Percentiles rank a stretch among this genome's conserved stretches.
phyloP scores from a whole-genome alignment of 108 stramenopile species.

The Cyclotella choctawhatcheeana region DNA sequence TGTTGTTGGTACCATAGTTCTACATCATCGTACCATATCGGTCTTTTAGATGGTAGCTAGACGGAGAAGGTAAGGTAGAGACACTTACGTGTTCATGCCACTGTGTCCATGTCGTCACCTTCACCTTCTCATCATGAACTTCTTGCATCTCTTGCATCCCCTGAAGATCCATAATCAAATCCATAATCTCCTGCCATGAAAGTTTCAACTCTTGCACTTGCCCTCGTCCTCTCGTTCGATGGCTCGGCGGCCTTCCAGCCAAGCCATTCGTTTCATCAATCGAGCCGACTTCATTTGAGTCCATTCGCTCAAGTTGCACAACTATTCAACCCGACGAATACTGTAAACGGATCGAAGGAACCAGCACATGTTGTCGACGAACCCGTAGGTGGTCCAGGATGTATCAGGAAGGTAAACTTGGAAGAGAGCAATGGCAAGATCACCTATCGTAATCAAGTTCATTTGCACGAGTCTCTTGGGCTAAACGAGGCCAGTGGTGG shows the following conservation, averaged over 20 bases:
- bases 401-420: neutral
- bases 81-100: too few relatives aligned
- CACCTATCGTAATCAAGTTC: neutral
- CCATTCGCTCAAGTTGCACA: neutral
- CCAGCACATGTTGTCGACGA: neutral
- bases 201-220: neutral
- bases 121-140: too few relatives aligned
- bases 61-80: too few relatives aligned
- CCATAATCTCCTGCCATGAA: too few relatives aligned
- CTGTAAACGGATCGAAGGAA: neutral
- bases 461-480: neutral
- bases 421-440: neutral
- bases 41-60: too few relatives aligned
- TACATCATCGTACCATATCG: too few relatives aligned
- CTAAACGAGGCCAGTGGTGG: neutral
- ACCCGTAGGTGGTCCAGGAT: neutral
- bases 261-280: neutral
- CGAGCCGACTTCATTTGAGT: neutral
- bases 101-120: too few relatives aligned
- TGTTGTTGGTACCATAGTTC: too few relatives aligned
- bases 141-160: too few relatives aligned
- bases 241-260: neutral
- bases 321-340: neutral
- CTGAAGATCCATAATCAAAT: too few relatives aligned
- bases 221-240: slow-evolving; percentile 1